phyloP scores from a whole-genome alignment of 495 filamentous ascomycete genomes.

The Xylaria venustula region DNA sequence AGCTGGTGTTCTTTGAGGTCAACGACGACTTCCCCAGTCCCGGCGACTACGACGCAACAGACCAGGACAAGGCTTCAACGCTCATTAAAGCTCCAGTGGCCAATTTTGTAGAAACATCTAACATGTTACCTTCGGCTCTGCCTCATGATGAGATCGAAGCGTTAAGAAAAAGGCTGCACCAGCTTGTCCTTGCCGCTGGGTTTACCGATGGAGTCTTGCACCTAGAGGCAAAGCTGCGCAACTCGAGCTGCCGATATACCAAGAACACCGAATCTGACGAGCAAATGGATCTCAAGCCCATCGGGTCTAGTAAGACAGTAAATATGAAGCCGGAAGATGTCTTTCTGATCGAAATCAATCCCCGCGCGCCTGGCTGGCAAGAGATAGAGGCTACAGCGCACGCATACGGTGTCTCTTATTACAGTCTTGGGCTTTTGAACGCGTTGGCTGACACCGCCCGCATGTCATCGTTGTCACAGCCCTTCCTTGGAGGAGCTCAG shows the following conservation, averaged over 20 bases:
- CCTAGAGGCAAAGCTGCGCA: slow-evolving; percentile 32
- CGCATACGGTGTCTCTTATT: slow-evolving; percentile 46
- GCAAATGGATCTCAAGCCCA: slow-evolving; percentile 22
- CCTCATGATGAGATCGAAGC: slow-evolving; percentile 20
- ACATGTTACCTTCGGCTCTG: slow-evolving; percentile 20
- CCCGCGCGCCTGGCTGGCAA: slow-evolving; percentile 35
- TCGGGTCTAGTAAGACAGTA: background rate
- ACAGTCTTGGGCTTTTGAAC: slow-evolving; percentile 33
- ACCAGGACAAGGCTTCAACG: background rate
- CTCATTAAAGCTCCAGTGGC: background rate
- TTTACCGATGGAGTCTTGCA: slow-evolving; percentile 38
- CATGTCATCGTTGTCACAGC: slow-evolving; percentile 19
- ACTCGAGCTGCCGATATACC: slow-evolving; percentile 23
- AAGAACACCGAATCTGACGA: background rate
- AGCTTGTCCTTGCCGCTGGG: slow-evolving; percentile 21
- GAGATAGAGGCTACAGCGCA: slow-evolving; percentile 22
- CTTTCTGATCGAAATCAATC: slow-evolving; percentile 42
- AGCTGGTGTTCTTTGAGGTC: slow-evolving; percentile 41
- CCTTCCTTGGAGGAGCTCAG: slow-evolving; percentile 27
- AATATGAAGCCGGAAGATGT: slow-evolving; percentile 11
- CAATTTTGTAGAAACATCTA: slow-evolving; percentile 27
- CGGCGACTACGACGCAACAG: slow-evolving; percentile 23
- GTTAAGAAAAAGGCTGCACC: slow-evolving; percentile 15
- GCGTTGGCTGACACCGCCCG: slow-evolving; percentile 27
- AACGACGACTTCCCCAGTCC: slow-evolving; percentile 41